phyloP scores from a whole-genome alignment of 2,329 filamentous ascomycete species.

The Cladobotryum mycophilum region DNA sequence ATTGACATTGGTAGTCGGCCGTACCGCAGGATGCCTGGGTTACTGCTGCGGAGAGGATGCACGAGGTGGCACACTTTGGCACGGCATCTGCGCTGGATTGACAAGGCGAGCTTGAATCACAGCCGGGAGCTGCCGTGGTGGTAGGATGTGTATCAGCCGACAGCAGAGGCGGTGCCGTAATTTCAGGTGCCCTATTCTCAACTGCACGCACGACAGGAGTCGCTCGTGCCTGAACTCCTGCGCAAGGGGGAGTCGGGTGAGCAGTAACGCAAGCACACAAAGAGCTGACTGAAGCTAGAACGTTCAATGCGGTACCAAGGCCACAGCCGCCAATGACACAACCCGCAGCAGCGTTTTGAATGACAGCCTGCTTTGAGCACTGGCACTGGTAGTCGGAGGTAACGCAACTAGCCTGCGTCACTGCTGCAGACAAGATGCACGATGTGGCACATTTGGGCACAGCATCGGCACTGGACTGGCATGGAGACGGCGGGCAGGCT shows the following conservation, averaged over 20 bases:
- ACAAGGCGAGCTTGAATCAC: slow-evolving; percentile 14
- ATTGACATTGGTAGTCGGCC: slow-evolving; percentile 21
- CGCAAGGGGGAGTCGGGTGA: slow-evolving; percentile 18
- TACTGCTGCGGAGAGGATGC: slow-evolving; percentile 22
- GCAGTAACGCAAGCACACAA: slow-evolving; percentile 21
- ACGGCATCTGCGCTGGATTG: slow-evolving; percentile 21
- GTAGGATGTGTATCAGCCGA: no score
- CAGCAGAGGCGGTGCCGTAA: neutral
- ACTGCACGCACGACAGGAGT: no score
- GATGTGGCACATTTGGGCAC: slow-evolving; percentile 18
- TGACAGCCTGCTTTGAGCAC: slow-evolving; percentile 16
- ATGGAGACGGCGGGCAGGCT: slow-evolving; percentile 19
- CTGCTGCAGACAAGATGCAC: slow-evolving; percentile 22
- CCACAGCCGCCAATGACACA: slow-evolving; percentile 20
- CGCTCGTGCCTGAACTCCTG: neutral
- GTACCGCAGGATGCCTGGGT: slow-evolving; percentile 16
- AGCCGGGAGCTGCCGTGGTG: neutral
- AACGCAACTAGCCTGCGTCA: slow-evolving; percentile 16
- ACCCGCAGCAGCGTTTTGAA: slow-evolving; percentile 16
- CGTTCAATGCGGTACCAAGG: slow-evolving; percentile 8
- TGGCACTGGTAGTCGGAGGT: slow-evolving; percentile 20
- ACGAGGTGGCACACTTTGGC: slow-evolving; percentile 17
- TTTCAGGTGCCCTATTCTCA: neutral
- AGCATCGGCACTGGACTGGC: slow-evolving; percentile 20
- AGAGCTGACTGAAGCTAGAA: slow-evolving; percentile 15